Evolutionary conservation across 805 yeast genomes (phyloP).

Genomic region (Candida xiaguanensis): DNA sequence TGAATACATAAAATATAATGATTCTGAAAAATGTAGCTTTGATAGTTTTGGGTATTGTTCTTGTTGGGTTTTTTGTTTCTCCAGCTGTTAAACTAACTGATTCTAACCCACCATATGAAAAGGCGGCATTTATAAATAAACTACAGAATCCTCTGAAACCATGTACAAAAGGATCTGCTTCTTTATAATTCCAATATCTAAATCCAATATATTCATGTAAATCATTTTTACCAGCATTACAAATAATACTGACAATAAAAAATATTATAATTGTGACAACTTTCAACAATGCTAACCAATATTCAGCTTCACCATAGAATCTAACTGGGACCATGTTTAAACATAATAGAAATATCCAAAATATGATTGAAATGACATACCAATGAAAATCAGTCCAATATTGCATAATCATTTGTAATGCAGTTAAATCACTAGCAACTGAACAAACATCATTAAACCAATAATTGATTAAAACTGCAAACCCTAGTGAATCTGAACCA

Average conservation of each 20-base stretch:
- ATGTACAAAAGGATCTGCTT: conserved; percentile 50
- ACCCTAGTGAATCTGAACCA: conserved; percentile 50
- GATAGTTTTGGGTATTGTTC: conserved; percentile 27
- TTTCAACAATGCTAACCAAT: conserved; percentile 35
- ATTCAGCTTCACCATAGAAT: conserved; percentile 41
- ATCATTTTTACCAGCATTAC: conserved; percentile 56
- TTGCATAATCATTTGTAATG: conserved; percentile 41
- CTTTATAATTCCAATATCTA: conserved; percentile 44
- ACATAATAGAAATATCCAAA: conserved; percentile 48
- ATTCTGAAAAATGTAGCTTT: conserved; percentile 31
- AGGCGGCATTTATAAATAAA: conserved; percentile 49
- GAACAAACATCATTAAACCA: conserved; percentile 51
- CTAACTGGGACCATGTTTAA: conserved; percentile 38
- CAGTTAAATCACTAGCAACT: conserved; percentile 47
- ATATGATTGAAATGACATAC: conserved; percentile 50
- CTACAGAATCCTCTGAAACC: conserved; percentile 52
- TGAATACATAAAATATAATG: conserved; percentile 30
- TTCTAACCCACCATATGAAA: conserved; percentile 50
- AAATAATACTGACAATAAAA: conserved; percentile 52
- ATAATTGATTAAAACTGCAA: conserved; percentile 47
- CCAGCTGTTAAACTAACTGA: conserved; percentile 32
- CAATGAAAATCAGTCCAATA: conserved; percentile 49
- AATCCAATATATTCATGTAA: conserved; percentile 38
- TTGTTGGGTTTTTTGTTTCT: conserved; percentile 29
- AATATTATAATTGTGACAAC: conserved; percentile 54